Base-by-base conservation (phyloP, 371 early-diverging fungal genomes). In the Aphelidium insulamus region DNA sequence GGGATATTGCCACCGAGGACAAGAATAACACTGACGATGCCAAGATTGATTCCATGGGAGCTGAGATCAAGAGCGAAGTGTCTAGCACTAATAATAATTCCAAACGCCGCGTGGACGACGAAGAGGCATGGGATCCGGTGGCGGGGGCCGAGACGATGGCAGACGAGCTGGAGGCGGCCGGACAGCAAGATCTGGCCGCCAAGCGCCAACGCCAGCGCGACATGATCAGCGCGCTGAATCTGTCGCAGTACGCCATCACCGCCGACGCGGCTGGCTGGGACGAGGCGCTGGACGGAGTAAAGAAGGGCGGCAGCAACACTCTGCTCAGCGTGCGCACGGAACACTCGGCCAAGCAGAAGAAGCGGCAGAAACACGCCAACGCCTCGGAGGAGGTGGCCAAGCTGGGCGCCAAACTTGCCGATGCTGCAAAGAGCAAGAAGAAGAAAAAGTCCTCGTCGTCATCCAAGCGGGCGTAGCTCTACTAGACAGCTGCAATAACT, bases 71-170 rank as follows among this genome's bases (percentile, higher is more conserved):
- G 45, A 25, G 12, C 10, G 12, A 20, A 6, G 5, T 8, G 6
- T 19, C 26, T 6, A 26, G 15, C n/a, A 24, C 12, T 0, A 22
- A n/a, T 3, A 21, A 10, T 14, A 12, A 23, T 5, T 29, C 28
- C 12, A 69, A 69, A 44, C 64, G 70, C 10, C 68, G 67, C 36
- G 46, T 74, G 6, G 54, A 55, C 7, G 71, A 81, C 40, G 88
- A 79, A 5, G 74, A 62, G 19, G 66, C 73, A 2, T 92, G 90
- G 90, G 76, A 76, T 27, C 85, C 90, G 0, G 52, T 73, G 6
- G 54, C 49, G n/a, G 54, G 60, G 27, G n/a, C n/a, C n/a, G 42
- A 66, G 7, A 47, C 49, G 17, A 32, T 86, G 15, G 79, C 78
- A 26, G 71, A 68, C 12, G 91, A 88, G 36, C 50, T 88, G 42